phyloP scores from a whole-genome alignment of 192 early-diverging fungal species.

The Entomortierella lignicola region DNA sequence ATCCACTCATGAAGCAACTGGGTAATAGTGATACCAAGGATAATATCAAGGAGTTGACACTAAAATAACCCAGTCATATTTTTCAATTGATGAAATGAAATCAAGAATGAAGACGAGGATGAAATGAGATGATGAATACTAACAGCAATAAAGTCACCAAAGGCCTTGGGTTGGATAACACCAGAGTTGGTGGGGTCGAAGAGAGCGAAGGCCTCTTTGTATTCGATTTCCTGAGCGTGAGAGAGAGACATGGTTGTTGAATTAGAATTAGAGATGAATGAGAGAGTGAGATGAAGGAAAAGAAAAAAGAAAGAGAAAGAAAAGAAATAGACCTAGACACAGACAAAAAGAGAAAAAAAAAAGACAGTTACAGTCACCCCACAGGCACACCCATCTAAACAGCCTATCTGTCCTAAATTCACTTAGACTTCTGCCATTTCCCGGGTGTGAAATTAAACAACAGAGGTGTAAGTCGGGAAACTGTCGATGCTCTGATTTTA shows the following conservation, averaged over 20 bases:
- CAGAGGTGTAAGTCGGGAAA: too few species aligned
- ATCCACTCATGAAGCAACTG: too few species aligned
- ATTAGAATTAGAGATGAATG: too few species aligned
- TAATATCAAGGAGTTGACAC: too few species aligned
- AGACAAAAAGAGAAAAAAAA: conserved; percentile 4
- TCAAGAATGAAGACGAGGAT: neutral
- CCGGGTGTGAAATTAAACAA: too few species aligned
- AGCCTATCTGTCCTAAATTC: neutral
- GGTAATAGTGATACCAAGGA: too few species aligned
- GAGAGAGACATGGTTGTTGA: conserved; percentile 36
- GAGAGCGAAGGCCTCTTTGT: conserved; percentile 55
- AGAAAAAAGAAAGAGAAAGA: conserved; percentile 4
- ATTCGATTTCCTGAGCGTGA: conserved; percentile 52
- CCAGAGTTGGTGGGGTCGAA: conserved; percentile 57
- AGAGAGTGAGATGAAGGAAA: conserved; percentile 1
- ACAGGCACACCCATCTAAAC: too few species aligned
- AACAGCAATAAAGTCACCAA: conserved; percentile 50
- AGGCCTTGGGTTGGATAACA: conserved; percentile 52
- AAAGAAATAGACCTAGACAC: conserved; percentile 8
- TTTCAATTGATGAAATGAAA: too few species aligned
- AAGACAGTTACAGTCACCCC: conserved; percentile 1
- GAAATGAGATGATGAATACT: conserved; percentile 17
- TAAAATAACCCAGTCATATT: too few species aligned
- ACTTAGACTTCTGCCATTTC: neutral
- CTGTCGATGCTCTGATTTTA: neutral